phyloP scores from a whole-genome alignment of 164 flowering plant genomes.

The Aristolochia californica region DNA sequence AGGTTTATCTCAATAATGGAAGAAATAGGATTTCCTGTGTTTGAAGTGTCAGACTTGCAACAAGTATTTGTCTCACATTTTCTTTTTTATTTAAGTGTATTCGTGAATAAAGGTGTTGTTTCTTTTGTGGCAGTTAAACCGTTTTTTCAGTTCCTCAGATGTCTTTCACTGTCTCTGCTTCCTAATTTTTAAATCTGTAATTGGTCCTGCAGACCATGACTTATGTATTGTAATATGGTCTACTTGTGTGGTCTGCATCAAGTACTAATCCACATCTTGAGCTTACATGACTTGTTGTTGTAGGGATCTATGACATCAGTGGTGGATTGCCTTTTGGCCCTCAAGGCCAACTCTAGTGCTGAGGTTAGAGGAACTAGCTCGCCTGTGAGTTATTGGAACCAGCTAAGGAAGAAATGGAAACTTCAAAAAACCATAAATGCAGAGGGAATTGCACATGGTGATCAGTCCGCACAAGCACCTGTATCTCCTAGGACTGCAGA shows the following conservation, averaged over 20 bases:
- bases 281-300: background rate
- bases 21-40: conserved; percentile 60
- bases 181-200: no score
- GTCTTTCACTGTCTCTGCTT: no score
- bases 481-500: conserved; percentile 13
- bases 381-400: conserved; percentile 9
- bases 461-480: conserved; percentile 12
- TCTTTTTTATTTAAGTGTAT: background rate
- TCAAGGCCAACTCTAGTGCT: conserved; percentile 22
- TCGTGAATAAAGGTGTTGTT: background rate
- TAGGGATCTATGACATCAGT: conserved; percentile 69
- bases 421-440: no score
- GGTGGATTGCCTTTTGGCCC: conserved; percentile 48
- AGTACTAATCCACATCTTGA: no score
- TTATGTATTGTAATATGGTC: no score
- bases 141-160: background rate
- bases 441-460: conserved; percentile 15
- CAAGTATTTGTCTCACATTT: background rate
- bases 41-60: conserved; percentile 44
- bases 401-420: conserved; percentile 32
- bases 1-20: conserved; percentile 53
- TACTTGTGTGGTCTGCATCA: no score
- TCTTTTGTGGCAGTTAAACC: background rate
- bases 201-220: no score
- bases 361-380: conserved; percentile 17